Percentiles rank a stretch among this genome's conserved stretches.
Evolutionary conservation across 2,329 filamentous ascomycete species (phyloP).

Genomic region (Penicillium sp.): DNA sequence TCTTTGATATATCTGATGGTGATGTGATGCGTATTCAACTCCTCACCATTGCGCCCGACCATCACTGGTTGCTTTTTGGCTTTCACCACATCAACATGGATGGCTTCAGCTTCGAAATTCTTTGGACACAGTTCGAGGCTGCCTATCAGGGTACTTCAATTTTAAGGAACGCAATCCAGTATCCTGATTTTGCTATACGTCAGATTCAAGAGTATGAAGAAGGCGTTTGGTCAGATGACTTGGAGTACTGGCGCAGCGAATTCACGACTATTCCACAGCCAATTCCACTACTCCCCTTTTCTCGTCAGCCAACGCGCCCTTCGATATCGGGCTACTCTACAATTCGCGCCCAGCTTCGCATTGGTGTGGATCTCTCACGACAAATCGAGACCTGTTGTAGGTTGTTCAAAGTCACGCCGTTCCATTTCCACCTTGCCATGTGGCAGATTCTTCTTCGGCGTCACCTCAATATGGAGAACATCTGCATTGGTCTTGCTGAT

Average conservation of each 20-base stretch:
- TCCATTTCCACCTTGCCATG: slow-evolving; percentile 45
- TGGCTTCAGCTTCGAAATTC: slow-evolving; percentile 40
- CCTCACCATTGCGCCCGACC: slow-evolving; percentile 10
- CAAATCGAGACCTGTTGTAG: slow-evolving; percentile 14
- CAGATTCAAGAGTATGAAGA: slow-evolving; percentile 27
- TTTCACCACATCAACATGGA: slow-evolving; percentile 51
- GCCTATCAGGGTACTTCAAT: slow-evolving; percentile 34
- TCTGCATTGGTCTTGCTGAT: slow-evolving; percentile 47
- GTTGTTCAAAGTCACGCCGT: slow-evolving; percentile 31
- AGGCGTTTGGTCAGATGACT: slow-evolving; percentile 23
- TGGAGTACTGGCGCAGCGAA: slow-evolving; percentile 14
- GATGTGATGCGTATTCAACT: slow-evolving; percentile 20
- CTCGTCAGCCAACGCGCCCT: slow-evolving; percentile 6
- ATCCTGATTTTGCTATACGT: slow-evolving; percentile 29
- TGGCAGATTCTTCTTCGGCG: slow-evolving; percentile 36
- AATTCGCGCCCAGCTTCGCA: slow-evolving; percentile 4
- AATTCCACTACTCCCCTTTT: slow-evolving; percentile 16
- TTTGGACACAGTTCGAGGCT: slow-evolving; percentile 43
- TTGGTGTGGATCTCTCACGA: slow-evolving; percentile 3
- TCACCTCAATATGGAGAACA: slow-evolving; percentile 32
- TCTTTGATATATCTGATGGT: slow-evolving; percentile 37
- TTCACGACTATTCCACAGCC: slow-evolving; percentile 7
- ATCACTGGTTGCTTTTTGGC: slow-evolving; percentile 40
- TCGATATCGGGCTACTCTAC: slow-evolving; percentile 9
- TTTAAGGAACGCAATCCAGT: slow-evolving; percentile 25